Evolutionary conservation across 148 eudicot species (phyloP).

Genomic region (Amaranthus cruentus): DNA sequence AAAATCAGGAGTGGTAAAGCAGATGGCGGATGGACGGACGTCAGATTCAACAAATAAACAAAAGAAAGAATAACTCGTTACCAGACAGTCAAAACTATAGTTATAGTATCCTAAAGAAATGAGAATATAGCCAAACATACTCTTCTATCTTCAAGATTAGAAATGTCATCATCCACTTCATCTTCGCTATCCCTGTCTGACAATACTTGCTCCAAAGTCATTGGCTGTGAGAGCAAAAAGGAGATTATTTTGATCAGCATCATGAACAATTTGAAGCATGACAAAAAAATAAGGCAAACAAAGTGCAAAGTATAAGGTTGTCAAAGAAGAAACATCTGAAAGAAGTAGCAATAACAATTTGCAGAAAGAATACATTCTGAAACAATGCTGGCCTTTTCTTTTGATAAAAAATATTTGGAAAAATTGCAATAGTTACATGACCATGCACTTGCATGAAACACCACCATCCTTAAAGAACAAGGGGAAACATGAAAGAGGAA

Average conservation of each 20-base stretch:
- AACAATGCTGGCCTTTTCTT: background rate
- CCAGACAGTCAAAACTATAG: background rate
- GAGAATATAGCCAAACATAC: constrained; percentile 37
- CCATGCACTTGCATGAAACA: background rate
- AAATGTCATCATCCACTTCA: constrained; percentile 87
- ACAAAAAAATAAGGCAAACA: background rate
- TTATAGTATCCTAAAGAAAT: background rate
- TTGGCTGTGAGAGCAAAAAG: constrained; percentile 48
- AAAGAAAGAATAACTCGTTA: background rate
- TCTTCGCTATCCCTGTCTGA: constrained; percentile 96
- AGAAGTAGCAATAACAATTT: background rate
- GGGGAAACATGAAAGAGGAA: background rate
- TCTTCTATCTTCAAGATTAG: constrained; percentile 90
- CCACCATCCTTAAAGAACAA: too few species aligned
- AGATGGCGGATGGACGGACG: too few species aligned
- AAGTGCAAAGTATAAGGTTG: background rate
- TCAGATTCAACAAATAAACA: background rate
- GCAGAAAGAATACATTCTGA: background rate
- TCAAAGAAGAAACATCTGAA: background rate
- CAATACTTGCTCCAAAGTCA: constrained; percentile 83
- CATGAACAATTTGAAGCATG: constrained; percentile 5
- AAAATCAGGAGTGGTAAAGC: too few species aligned
- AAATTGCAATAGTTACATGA: background rate
- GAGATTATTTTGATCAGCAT: constrained; percentile 7
- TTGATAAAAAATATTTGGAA: background rate